Conservation (phyloP, 495 filamentous ascomycete genomes). For the Aspergillus haitiensis region DNA sequence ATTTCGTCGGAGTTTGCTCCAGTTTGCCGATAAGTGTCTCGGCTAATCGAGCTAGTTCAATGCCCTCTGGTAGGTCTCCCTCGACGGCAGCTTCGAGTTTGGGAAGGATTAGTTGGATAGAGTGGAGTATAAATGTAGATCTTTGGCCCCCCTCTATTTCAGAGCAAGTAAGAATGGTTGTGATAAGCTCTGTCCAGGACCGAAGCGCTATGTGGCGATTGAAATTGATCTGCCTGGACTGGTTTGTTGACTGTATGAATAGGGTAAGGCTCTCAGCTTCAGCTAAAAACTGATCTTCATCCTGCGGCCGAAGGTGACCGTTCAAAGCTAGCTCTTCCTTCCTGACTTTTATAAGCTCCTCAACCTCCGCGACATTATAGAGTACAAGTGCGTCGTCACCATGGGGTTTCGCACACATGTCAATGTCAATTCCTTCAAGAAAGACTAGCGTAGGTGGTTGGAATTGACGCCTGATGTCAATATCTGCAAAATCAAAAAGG, state of each 20-base stretch:
- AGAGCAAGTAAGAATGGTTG: conserved; percentile 74
- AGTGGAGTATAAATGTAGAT: conserved; percentile 75
- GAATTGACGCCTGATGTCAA: conserved; percentile 57
- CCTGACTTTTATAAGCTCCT: conserved; percentile 59
- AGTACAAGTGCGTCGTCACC: conserved; percentile 45
- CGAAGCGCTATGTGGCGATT: conserved; percentile 65
- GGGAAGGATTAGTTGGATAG: conserved; percentile 80
- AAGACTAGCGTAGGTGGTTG: conserved; percentile 50
- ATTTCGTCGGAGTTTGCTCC: conserved; percentile 52
- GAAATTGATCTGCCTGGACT: conserved; percentile 55
- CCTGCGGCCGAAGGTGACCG: conserved; percentile 53
- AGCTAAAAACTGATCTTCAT: conserved; percentile 55
- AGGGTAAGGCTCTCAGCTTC: conserved; percentile 60
- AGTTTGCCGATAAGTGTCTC: conserved; percentile 74
- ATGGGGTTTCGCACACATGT: conserved; percentile 55
- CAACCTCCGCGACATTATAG: conserved; percentile 59
- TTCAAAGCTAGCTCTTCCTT: conserved; percentile 53
- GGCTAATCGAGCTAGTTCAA: conserved; percentile 73
- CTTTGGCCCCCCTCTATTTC: conserved; percentile 67
- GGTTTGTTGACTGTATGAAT: conserved; percentile 68
- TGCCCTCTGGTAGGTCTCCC: conserved; percentile 61
- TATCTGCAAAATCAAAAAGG: conserved; percentile 84
- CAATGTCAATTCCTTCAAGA: conserved; percentile 62
- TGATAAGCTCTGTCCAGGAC: conserved; percentile 79
- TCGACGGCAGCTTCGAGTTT: conserved; percentile 74